phyloP scores from a whole-genome alignment of 148 eudicot genomes.

The Rheum nobile region DNA sequence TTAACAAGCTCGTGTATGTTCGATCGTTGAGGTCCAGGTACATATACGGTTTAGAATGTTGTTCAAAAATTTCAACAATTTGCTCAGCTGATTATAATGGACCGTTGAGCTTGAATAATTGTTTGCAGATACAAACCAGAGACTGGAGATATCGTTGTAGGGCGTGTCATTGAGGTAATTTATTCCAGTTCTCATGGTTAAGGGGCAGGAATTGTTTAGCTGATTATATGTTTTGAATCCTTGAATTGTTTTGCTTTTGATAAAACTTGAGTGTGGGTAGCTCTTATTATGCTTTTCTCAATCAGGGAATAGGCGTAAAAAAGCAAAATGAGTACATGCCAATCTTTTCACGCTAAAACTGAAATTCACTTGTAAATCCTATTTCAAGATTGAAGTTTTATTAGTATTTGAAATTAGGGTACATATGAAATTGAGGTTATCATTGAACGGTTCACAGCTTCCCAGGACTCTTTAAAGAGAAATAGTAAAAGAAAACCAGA shows the following conservation, averaged over 20 bases:
- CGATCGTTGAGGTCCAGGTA: conserved; percentile 81
- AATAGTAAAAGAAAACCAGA: background rate
- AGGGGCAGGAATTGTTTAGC: background rate
- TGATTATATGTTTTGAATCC: background rate
- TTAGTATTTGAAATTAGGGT: background rate
- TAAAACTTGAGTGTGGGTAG: background rate
- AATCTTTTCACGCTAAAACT: background rate
- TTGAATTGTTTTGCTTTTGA: background rate
- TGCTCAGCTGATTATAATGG: background rate
- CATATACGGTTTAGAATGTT: background rate
- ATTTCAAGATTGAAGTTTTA: background rate
- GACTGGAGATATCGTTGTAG: conserved; percentile 76
- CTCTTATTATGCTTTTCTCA: background rate
- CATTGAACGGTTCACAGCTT: background rate
- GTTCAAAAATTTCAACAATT: background rate
- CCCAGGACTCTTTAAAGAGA: background rate
- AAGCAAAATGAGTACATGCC: background rate
- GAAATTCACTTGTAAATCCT: background rate
- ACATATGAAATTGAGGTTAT: background rate
- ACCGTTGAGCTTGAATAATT: background rate
- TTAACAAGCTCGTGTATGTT: conserved; percentile 72
- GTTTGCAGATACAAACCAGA: conserved; percentile 82
- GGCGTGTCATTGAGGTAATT: conserved; percentile 80
- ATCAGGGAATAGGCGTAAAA: background rate
- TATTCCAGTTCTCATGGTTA: background rate